Conservation (phyloP, 1,139 yeast species). For the Suhomyces choctaworum region DNA sequence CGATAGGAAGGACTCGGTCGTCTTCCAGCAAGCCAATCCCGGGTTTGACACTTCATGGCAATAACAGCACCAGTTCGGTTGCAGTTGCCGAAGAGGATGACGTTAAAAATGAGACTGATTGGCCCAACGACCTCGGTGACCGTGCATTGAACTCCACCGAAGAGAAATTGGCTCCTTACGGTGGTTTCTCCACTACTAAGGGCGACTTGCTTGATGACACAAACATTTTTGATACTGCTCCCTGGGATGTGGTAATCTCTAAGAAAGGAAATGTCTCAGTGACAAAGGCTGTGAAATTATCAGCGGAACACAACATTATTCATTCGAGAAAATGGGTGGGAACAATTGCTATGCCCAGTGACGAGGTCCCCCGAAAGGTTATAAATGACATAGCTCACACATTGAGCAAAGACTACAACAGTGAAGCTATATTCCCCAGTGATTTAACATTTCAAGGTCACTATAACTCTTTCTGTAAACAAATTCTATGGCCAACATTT, state of each 20-base stretch:
- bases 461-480: constrained; percentile 86
- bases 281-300: constrained; percentile 76
- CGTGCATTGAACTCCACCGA: constrained; percentile 31
- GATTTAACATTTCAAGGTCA: constrained; percentile 87
- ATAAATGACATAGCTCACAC: constrained; percentile 49
- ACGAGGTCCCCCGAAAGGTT: constrained; percentile 62
- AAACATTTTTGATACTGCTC: constrained; percentile 66
- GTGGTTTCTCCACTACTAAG: constrained; percentile 67
- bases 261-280: constrained; percentile 88
- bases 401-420: constrained; percentile 49
- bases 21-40: constrained; percentile 21
- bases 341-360: constrained; percentile 87
- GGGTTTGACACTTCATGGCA: constrained; percentile 29
- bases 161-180: constrained; percentile 62
- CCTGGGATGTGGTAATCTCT: constrained; percentile 71
- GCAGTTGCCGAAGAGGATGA: constrained; percentile 32
- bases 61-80: constrained; percentile 34
- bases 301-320: constrained; percentile 49
- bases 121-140: constrained; percentile 27
- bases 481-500: constrained; percentile 93
- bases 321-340: constrained; percentile 77
- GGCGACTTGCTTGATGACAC: constrained; percentile 42
- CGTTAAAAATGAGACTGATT: constrained; percentile 2
- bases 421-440: constrained; percentile 69
- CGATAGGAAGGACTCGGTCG: constrained; percentile 17